Evolutionary conservation across 306 rosid genomes (phyloP).

Genomic region (Trifolium pratense): DNA sequence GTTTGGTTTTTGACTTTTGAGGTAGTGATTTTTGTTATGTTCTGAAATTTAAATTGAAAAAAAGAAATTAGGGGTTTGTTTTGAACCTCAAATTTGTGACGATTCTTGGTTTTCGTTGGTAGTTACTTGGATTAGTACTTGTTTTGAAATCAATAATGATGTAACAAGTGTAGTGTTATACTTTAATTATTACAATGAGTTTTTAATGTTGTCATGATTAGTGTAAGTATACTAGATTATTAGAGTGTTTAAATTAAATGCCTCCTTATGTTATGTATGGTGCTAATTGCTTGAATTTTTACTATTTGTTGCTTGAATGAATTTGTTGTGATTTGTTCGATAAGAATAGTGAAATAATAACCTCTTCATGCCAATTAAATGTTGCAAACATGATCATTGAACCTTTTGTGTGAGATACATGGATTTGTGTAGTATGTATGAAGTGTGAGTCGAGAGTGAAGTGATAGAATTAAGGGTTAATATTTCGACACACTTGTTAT

Average conservation of each 20-base stretch:
- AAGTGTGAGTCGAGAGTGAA: background rate
- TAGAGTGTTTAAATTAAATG: background rate
- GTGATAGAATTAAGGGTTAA: background rate
- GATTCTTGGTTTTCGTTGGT: background rate
- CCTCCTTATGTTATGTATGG: background rate
- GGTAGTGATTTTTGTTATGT: conserved; percentile 14
- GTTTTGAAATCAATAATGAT: background rate
- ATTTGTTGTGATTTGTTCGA: background rate
- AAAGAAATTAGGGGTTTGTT: background rate
- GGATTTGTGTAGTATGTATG: background rate
- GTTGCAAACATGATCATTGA: background rate
- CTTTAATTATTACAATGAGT: background rate
- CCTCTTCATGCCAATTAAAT: background rate
- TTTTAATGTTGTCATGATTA: background rate
- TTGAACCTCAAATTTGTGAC: background rate
- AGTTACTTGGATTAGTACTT: background rate
- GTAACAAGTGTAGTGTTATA: conserved; percentile 1
- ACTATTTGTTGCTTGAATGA: background rate
- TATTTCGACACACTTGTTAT: background rate
- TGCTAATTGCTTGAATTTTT: too few species aligned
- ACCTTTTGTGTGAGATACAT: background rate
- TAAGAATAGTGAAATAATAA: background rate
- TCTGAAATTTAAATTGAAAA: background rate
- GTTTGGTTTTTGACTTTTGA: background rate
- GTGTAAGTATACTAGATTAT: background rate